Evolutionary conservation across 306 rosid genomes (phyloP), one percentile per base, ranked within the genome.

Genomic region (Ziziphus jujuba): DNA sequence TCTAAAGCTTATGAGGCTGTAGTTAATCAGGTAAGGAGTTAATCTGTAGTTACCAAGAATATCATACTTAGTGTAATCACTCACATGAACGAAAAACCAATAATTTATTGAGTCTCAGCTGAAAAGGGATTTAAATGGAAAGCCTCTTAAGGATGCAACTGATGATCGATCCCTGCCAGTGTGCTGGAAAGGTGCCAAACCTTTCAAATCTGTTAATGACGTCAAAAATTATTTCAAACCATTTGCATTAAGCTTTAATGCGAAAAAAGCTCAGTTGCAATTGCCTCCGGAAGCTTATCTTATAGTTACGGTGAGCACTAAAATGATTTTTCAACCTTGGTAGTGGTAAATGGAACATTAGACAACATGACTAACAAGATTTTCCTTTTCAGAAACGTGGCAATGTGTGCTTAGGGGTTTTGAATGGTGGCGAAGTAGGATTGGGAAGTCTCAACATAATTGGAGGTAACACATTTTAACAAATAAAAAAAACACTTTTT

Each of bases 121-220:
- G 61, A 75, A 17, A 63, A 73, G 40, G 9, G 83, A 84, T 77
- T 60, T 90, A 40, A 83, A 71, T 21, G 88, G 89, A 63, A 84
- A 84, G 84, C 77, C 81, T 0, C 76, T 89, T 25, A 84, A 5
- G 43, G 79, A 45, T 48, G 73, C 84, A 22, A 7, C 80, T 2
- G 61, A 73, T 11, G 96, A 92, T 65, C 7, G 4, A 40, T 7
- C 93, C 14, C 83, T 87, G 21, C 82, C 93, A 17, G 10, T 82
- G 12, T 92, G 97, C 79, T 92, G 97, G 98, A 87, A 86, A 76
- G 93, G 97, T 49, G 7, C 70, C 65, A 82, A 84, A 57, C 75
- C 89, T 20, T 87, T 87, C 76, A 80, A 63, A 73, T 75, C 91
- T 50, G 21, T 87, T 6, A 2, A 38, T 9, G 95, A 92, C 2